Evolutionary conservation across 441 rosid species (phyloP).

Genomic region (Mallotus repandus): DNA sequence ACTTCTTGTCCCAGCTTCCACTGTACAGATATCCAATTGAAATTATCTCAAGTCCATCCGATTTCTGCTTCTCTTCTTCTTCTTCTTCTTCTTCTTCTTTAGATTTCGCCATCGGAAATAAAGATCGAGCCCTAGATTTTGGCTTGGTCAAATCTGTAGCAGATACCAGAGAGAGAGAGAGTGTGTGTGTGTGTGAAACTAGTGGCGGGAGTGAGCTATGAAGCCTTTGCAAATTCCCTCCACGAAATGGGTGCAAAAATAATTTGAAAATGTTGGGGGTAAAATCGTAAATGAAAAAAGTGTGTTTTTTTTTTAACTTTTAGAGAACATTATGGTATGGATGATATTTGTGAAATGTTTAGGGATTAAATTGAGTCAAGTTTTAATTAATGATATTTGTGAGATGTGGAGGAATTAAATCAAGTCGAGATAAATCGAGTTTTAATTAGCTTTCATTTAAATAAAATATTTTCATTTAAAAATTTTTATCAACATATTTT

Average conservation of each 20-base stretch:
- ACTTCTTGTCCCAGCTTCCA: conserved; percentile 84
- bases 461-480: no score
- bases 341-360: no score
- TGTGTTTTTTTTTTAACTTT: no score
- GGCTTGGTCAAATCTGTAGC: not conserved
- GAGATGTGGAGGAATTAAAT: no score
- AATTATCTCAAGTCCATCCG: conserved; percentile 66
- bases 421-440: no score
- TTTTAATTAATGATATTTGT: no score
- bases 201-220: conserved; percentile 23
- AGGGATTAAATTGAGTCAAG: no score
- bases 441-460: no score
- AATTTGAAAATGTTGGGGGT: not conserved
- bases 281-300: not conserved
- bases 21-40: conserved; percentile 67
- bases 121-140: no score
- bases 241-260: not conserved
- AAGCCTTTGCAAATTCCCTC: conserved; percentile 22
- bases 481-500: no score
- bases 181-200: not conserved
- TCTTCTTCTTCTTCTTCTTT: conserved; percentile 24
- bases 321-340: no score
- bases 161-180: not conserved
- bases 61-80: conserved; percentile 10
- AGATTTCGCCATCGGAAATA: conserved; percentile 40